Evolutionary conservation across 2,329 filamentous ascomycete genomes (phyloP), one percentile per base, ranked within the genome.

Genomic region (Botryosphaeria dothidea): DNA sequence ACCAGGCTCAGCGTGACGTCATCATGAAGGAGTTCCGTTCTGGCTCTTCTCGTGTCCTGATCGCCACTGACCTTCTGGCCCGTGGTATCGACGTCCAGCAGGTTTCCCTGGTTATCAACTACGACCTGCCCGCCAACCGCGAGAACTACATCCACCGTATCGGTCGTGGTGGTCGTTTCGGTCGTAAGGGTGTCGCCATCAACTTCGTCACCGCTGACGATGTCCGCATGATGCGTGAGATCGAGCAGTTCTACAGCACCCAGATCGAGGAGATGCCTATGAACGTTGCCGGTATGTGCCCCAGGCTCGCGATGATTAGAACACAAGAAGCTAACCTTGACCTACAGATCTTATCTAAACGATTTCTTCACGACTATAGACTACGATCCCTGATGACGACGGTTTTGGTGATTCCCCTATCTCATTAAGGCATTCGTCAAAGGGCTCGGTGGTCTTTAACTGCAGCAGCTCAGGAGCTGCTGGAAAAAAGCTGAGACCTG

Each of bases 1-100:
- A 97, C 82, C 93, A 97, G 86, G 85, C 84, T 76, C 93, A 98
- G 87, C 93, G 95, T 88, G 95, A 98, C 82, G 87, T 96, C 78
- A 99, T 99, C 83, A 99, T 99, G 95, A 97, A 99, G 89, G 95
- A 99, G 86, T 99, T 99, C 91, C 93, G 95, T 77, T 97, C 93
- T 72, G 95, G 95, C 72, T 97, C 93, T 80, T 97, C 93, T 71
- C 93, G 95, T 90, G 95, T 99, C 73, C 87, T 99, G 77, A 99
- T 99, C 78, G 93, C 95, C 82, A 99, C 95, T 71, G 95, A 99
- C 79, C 88, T 99, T 70, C 87, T 97, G 80, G 95, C 95, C 79
- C 94, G 95, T 91, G 95, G 95, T 90, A 99, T 99, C 83, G 95
- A 99, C 83, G 95, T 99, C 77, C 95, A 99, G 87, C 95, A 99